Base-by-base conservation (phyloP, 1,284 basidiomycete species). In the Peniophora sp. region DNA sequence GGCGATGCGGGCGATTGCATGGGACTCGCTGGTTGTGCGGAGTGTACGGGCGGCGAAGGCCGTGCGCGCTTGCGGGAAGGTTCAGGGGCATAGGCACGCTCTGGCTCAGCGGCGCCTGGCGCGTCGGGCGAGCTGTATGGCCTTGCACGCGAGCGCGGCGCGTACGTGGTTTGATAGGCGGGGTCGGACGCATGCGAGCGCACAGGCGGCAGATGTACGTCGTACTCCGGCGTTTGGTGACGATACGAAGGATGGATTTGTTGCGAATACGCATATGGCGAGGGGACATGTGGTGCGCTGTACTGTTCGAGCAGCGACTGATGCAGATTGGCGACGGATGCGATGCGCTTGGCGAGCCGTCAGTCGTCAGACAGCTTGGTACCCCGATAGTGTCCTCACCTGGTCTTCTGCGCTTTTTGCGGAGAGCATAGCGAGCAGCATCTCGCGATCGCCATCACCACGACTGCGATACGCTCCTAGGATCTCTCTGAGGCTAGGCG, bases 321-420 rank as follows among this genome's bases (percentile, higher is more conserved):
- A 55, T 88, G 86, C 6, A 90, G 68, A 3, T 81, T 76, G 3
- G 81, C 79, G 43, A 83, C 60, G 41, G 85, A 79, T 12, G 87
- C 83, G 46, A 87, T 68, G 48, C 87, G 81, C 85, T n/a, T 88
- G 61, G 17, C 3, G 52, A 46, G 34, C 1, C 18, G 50, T 45
- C 51, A 44, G 42, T 51, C 52, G 23, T 24, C 20, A 23, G 46
- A 49, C 47, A 51, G 44, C 50, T 24, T 47, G 42, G 22, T n/a
- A 51, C 49, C 39, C 37, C 45, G 50, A 23, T 23, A 36, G 37
- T 46, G 39, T 14, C 34, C 64, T 74, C 44, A 84, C 84, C 79
- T 93, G 87, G 64, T 95, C 92, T 64, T 95, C 92, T 22, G 91
- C 84, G 54, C 83, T 80, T 71, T 95, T 94, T 64, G 92, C 91